phyloP scores from a whole-genome alignment of 2,329 filamentous ascomycete genomes.

The Mycosphaerella sp. region DNA sequence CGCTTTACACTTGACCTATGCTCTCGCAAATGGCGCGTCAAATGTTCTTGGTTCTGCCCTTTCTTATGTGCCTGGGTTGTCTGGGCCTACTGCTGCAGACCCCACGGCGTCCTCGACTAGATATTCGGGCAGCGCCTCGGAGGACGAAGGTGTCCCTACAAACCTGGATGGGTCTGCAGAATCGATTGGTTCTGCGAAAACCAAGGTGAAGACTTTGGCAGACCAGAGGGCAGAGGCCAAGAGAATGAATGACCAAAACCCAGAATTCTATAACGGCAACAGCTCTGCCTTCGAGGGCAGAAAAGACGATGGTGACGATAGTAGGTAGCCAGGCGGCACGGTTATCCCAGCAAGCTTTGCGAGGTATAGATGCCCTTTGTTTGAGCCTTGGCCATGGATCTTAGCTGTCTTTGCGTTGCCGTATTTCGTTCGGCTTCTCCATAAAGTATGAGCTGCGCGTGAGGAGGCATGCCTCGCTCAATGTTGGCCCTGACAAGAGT shows the following conservation, averaged over 20 bases:
- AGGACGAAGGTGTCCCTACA: constrained; percentile 9
- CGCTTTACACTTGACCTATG: constrained; percentile 21
- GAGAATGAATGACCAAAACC: constrained; percentile 40
- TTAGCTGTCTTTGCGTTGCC: no score
- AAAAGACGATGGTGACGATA: constrained; percentile 50
- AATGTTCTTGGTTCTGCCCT: constrained; percentile 17
- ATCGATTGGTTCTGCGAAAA: constrained; percentile 22
- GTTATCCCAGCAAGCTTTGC: no score
- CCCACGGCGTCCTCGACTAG: background rate
- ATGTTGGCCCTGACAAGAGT: no score
- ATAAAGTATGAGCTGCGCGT: no score
- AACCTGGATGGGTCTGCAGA: constrained; percentile 19
- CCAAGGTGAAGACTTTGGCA: constrained; percentile 42
- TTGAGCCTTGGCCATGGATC: no score
- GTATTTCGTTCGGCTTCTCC: no score
- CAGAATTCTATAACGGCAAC: constrained; percentile 85
- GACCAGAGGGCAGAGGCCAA: constrained; percentile 37
- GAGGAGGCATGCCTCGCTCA: no score
- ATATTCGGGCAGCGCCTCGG: background rate
- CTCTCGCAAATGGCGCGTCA: constrained; percentile 19
- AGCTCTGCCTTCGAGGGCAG: constrained; percentile 55
- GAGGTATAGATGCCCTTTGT: no score
- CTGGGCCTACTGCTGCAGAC: constrained; percentile 15
- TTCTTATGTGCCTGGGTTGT: constrained; percentile 19
- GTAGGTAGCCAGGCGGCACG: background rate